Percentiles rank a stretch among this genome's conserved stretches.
Evolutionary conservation across 768 basidiomycete species (phyloP).

Genomic region (Boletus bicolor): DNA sequence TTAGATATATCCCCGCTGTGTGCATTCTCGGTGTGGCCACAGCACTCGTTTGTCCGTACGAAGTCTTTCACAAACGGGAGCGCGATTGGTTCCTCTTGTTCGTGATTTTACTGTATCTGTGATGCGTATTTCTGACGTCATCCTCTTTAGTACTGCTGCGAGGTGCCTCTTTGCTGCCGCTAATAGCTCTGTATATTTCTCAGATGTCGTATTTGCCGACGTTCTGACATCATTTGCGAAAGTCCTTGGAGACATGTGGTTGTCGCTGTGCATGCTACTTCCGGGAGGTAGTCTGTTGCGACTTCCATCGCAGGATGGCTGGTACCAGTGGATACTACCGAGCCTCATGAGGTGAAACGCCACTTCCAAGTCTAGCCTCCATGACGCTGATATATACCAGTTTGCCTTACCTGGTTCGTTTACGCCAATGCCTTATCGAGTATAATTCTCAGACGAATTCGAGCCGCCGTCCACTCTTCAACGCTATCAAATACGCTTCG

Average conservation of each 20-base stretch:
- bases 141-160: slow-evolving; percentile 53
- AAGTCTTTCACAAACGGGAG: slow-evolving; percentile 64
- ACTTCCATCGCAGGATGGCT: slow-evolving; percentile 59
- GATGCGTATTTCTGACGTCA: background rate
- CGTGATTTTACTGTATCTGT: slow-evolving; percentile 31
- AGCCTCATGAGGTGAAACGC: slow-evolving; percentile 76
- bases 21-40: slow-evolving; percentile 57
- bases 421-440: slow-evolving; percentile 93
- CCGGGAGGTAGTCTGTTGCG: slow-evolving; percentile 73
- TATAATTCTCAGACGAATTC: slow-evolving; percentile 61
- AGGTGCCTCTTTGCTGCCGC: slow-evolving; percentile 71
- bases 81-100: slow-evolving; percentile 78
- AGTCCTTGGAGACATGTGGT: slow-evolving; percentile 92
- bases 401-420: slow-evolving; percentile 85
- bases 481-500: slow-evolving; percentile 94
- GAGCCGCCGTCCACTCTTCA: slow-evolving; percentile 73
- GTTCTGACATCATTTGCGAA: slow-evolving; percentile 96
- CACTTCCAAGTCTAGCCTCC: background rate
- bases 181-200: slow-evolving; percentile 70
- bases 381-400: slow-evolving; percentile 32
- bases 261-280: slow-evolving; percentile 83
- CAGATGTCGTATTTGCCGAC: slow-evolving; percentile 92
- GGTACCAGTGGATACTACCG: slow-evolving; percentile 74
- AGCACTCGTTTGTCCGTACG: slow-evolving; percentile 62
- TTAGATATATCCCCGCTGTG: slow-evolving; percentile 72